Base-by-base conservation (phyloP, 1,284 basidiomycete species). In the Cutaneotrichosporon curvatum region DNA sequence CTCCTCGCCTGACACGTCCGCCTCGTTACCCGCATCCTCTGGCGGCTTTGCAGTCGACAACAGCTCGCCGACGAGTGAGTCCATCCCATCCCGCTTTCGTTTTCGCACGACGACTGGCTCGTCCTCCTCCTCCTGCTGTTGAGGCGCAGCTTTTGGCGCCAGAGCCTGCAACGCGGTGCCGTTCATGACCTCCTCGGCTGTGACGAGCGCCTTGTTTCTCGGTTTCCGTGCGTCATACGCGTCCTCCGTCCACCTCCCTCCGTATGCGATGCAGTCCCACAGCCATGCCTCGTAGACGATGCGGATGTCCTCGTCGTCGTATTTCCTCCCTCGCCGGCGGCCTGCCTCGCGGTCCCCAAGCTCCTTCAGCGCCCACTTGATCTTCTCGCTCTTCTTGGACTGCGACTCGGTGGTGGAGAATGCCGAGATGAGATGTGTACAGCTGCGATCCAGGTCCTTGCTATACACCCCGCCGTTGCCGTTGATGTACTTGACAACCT, bases 271-370 rank as follows among this genome's bases (percentile, higher is more conserved):
- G 39, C 70, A 71, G 57, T 72, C 70, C 68, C 69, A 71, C n/a
- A 72, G 56, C 70, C 70, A 72, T 42, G 70, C 67, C 40, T 70
- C 66, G 49, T 70, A 68, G 4, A 68, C 58, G 41, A 70, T 62
- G 39, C 55, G 53, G 30, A 67, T 66, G 42, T 62, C 59, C 11
- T 63, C 60, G 21, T 44, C 54, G 1, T 59, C 56, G 14, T 51
- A 40, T 22, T 51, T 56, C 31, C 58, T 56, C 2, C 66, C 65
- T 25, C 58, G 54, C n/a, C 62, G 44, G 25, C 60, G 49, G 14
- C 39, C 39, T 20, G 55, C 54, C 19, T 61, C 61, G 19, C 60
- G 54, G 14, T 60, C 45, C 14, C 53, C 49, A 20, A 61, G 55
- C 50, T 65, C 58, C 39, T 58, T 56, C 20, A 67, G 32, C 10